A percentile compares a stretch with the other conserved stretches of the same genome.
Evolutionary conservation across 1,139 yeast species (phyloP).

Genomic region (Casaregolazyma suthepensis): DNA sequence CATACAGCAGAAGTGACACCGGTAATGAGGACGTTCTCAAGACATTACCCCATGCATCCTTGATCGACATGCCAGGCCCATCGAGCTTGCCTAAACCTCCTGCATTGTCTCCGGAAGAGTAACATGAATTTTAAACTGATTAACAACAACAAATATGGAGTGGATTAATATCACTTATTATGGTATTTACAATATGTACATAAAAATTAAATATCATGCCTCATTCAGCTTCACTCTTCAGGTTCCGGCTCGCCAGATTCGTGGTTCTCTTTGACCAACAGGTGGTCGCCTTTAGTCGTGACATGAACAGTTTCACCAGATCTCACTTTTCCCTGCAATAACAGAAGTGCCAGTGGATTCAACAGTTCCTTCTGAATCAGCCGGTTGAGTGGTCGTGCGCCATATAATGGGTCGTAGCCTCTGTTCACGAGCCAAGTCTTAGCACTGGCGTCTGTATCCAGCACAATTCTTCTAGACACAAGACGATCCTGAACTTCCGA

Average conservation of each 20-base stretch:
- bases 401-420: slow-evolving; percentile 88
- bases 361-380: slow-evolving; percentile 72
- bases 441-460: slow-evolving; percentile 52
- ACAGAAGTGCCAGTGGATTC: slow-evolving; percentile 76
- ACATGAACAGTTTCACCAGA: slow-evolving; percentile 60
- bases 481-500: slow-evolving; percentile 73
- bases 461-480: slow-evolving; percentile 66
- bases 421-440: slow-evolving; percentile 71
- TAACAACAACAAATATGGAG: no score
- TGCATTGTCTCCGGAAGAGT: slow-evolving; percentile 6
- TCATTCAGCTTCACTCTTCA: slow-evolving; percentile 8
- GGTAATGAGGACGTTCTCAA: slow-evolving; percentile 24
- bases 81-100: slow-evolving; percentile 11
- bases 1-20: slow-evolving; percentile 17
- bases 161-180: not conserved
- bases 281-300: slow-evolving; percentile 34
- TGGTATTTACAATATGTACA: slow-evolving; percentile 8
- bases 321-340: slow-evolving; percentile 73
- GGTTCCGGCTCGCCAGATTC: slow-evolving; percentile 22
- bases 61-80: slow-evolving; percentile 21
- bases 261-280: slow-evolving; percentile 47
- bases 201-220: not conserved
- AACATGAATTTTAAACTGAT: not conserved
- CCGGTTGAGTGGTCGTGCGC: slow-evolving; percentile 94
- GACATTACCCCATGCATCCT: slow-evolving; percentile 29